Evolutionary conservation across 805 yeast species (phyloP).

Genomic region (Sungouiozyma ichnusensis): DNA sequence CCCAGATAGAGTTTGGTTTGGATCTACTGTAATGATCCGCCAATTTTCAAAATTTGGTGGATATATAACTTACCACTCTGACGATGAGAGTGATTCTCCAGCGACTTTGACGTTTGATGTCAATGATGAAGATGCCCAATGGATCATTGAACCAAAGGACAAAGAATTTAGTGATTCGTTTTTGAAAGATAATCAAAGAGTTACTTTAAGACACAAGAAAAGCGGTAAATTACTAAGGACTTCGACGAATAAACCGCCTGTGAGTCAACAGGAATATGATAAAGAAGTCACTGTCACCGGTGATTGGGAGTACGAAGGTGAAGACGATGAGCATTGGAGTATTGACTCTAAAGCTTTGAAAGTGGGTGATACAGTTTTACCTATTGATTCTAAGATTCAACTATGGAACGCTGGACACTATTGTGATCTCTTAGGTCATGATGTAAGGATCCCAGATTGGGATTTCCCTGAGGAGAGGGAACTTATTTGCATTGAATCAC

Average conservation of each 20-base stretch:
- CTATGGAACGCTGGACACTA: slow-evolving; percentile 54
- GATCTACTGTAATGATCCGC: slow-evolving; percentile 61
- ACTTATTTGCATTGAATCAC: slow-evolving; percentile 72
- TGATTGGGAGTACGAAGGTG: slow-evolving; percentile 49
- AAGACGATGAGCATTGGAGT: slow-evolving; percentile 60
- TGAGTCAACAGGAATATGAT: slow-evolving; percentile 84
- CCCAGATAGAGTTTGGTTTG: slow-evolving; percentile 53
- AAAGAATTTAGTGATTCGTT: slow-evolving; percentile 19
- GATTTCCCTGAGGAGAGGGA: slow-evolving; percentile 70
- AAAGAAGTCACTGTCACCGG: slow-evolving; percentile 72
- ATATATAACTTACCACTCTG: slow-evolving; percentile 70
- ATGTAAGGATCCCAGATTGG: slow-evolving; percentile 69
- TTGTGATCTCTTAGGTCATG: slow-evolving; percentile 70
- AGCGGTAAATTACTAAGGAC: slow-evolving; percentile 66
- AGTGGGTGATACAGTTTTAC: slow-evolving; percentile 43
- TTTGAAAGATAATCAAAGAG: slow-evolving; percentile 43
- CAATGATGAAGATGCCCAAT: slow-evolving; percentile 54
- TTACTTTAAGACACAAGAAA: slow-evolving; percentile 58
- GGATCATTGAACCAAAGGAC: slow-evolving; percentile 47
- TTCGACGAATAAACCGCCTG: slow-evolving; percentile 65
- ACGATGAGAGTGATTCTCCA: slow-evolving; percentile 59
- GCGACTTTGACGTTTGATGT: slow-evolving; percentile 60
- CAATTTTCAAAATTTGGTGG: slow-evolving; percentile 62
- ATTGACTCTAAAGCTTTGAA: slow-evolving; percentile 39
- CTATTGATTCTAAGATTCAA: slow-evolving; percentile 44